Evolutionary conservation across 1,139 yeast species (phyloP).

Genomic region (Kodamaea suecica): DNA sequence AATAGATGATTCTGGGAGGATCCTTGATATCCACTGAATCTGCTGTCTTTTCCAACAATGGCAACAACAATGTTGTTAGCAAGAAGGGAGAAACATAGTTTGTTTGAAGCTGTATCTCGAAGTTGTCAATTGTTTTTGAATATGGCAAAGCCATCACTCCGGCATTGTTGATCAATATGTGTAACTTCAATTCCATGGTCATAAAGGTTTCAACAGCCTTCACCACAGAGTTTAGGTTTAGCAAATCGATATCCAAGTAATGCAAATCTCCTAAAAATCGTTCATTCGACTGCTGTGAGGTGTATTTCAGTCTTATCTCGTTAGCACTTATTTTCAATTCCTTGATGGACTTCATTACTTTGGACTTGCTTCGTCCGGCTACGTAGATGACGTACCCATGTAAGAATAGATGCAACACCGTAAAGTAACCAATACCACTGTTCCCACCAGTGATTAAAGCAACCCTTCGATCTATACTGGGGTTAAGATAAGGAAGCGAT

Average conservation of each 20-base stretch:
- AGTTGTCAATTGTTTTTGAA: constrained; percentile 61
- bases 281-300: constrained; percentile 8
- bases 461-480: constrained; percentile 32
- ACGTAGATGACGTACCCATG: constrained; percentile 44
- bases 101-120: constrained; percentile 78
- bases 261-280: constrained; percentile 55
- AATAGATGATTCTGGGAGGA: constrained; percentile 60
- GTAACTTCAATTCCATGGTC: constrained; percentile 49
- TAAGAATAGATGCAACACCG: constrained; percentile 40
- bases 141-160: constrained; percentile 79
- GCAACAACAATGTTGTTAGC: constrained; percentile 60
- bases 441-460: constrained; percentile 47
- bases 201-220: constrained; percentile 51
- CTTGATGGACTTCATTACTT: constrained; percentile 35
- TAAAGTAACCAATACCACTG: constrained; percentile 44
- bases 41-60: constrained; percentile 45
- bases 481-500: constrained; percentile 32
- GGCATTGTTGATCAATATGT: constrained; percentile 73
- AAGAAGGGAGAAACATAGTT: constrained; percentile 76
- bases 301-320: constrained; percentile 8
- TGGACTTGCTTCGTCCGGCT: constrained; percentile 39
- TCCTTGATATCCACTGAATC: constrained; percentile 23
- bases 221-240: constrained; percentile 56
- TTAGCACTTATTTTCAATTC: constrained; percentile 26
- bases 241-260: constrained; percentile 60